Percentiles rank a stretch among this genome's conserved stretches.
Conservation (phyloP, 1,284 basidiomycete species). For the Fomitiporia mediterranea region DNA sequence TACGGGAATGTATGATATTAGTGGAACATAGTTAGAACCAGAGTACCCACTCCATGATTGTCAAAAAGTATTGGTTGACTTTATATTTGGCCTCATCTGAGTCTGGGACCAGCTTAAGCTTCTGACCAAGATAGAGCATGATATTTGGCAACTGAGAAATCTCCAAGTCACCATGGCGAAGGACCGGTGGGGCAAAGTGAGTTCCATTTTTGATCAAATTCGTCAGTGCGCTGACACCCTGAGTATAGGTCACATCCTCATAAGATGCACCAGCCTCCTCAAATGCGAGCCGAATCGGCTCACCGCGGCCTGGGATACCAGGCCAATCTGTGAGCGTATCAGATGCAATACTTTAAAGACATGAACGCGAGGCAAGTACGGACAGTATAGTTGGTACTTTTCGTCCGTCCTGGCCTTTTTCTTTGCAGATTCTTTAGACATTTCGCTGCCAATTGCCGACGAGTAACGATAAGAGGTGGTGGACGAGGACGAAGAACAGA, state of each 20-base stretch:
- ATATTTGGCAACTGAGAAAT: constrained; percentile 40
- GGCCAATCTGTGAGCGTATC: constrained; percentile 25
- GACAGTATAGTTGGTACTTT: constrained; percentile 15
- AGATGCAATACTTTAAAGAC: neutral
- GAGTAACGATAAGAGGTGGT: neutral
- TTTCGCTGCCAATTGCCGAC: neutral
- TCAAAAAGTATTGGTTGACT: constrained; percentile 34
- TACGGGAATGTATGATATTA: too few species aligned
- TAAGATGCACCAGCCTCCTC: constrained; percentile 37
- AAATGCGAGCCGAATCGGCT: constrained; percentile 43
- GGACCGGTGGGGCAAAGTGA: constrained; percentile 37
- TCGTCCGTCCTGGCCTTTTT: constrained; percentile 14
- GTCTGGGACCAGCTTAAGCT: constrained; percentile 34
- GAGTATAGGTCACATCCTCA: constrained; percentile 28
- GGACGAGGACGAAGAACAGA: neutral
- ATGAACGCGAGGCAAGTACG: neutral
- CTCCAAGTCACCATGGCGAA: constrained; percentile 27
- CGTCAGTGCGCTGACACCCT: constrained; percentile 20
- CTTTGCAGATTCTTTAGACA: constrained; percentile 2
- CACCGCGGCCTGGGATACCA: constrained; percentile 42
- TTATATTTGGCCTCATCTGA: constrained; percentile 23
- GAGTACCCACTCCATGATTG: constrained; percentile 28
- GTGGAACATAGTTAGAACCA: too few species aligned
- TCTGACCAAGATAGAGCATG: constrained; percentile 38
- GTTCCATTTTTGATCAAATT: constrained; percentile 16